Evolutionary conservation across 495 filamentous ascomycete species (phyloP).

Genomic region (Aspergillus sclerotioniger): DNA sequence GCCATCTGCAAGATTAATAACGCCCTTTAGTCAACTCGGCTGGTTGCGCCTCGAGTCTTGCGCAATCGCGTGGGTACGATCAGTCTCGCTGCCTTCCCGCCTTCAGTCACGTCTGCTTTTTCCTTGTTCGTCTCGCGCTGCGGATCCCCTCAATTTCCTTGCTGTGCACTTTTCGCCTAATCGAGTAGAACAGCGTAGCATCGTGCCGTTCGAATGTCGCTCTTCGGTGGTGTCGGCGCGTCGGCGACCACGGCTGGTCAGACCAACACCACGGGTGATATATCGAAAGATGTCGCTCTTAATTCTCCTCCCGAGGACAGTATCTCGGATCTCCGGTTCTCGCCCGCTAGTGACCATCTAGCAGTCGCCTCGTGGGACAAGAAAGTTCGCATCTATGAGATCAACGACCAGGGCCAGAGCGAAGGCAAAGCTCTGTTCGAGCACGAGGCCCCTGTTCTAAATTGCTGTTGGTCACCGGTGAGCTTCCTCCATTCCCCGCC

Average conservation of each 20-base stretch:
- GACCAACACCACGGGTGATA: constrained; percentile 79
- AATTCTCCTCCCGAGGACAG: constrained; percentile 78
- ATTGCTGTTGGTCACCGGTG: constrained; percentile 82
- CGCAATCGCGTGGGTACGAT: not conserved
- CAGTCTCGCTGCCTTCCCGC: not conserved
- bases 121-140: not conserved
- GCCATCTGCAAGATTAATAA: not conserved
- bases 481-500: constrained; percentile 26
- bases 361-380: constrained; percentile 93
- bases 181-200: constrained; percentile 2
- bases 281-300: constrained; percentile 82
- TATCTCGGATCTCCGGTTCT: constrained; percentile 80
- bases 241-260: constrained; percentile 45
- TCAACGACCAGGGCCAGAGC: constrained; percentile 66
- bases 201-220: constrained; percentile 39
- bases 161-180: not conserved
- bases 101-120: not conserved
- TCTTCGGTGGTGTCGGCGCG: constrained; percentile 60
- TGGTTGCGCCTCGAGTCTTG: not conserved
- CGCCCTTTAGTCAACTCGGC: not conserved
- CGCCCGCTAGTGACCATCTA: constrained; percentile 71
- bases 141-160: not conserved
- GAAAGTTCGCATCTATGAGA: constrained; percentile 89
- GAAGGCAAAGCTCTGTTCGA: constrained; percentile 77
- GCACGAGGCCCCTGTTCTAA: constrained; percentile 73